Percentiles rank a stretch among this genome's conserved stretches.
Evolutionary conservation across 1,284 basidiomycete species (phyloP).

Genomic region (Phylloboletellus chloephorus): DNA sequence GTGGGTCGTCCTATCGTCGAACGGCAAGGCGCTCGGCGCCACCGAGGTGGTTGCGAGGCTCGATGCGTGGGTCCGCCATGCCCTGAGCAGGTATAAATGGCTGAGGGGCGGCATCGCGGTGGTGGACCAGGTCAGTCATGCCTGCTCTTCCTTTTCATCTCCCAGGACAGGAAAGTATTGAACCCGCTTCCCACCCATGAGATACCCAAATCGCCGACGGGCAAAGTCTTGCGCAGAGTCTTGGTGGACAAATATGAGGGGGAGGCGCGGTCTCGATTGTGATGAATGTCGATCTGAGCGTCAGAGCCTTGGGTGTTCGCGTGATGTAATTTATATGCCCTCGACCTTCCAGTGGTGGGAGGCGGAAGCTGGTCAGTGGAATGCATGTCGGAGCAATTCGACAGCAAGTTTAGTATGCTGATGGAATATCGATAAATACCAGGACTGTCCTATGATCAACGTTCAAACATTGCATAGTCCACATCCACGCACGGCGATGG

Average conservation of each 20-base stretch:
- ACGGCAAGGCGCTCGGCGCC: constrained; percentile 45
- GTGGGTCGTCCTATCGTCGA: constrained; percentile 61
- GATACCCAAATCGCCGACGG: constrained; percentile 69
- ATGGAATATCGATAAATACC: no score
- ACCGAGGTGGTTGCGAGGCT: constrained; percentile 42
- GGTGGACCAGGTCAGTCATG: constrained; percentile 48
- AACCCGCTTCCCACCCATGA: no score
- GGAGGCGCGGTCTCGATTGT: constrained; percentile 17
- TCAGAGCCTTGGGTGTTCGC: no score
- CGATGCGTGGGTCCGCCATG: constrained; percentile 53
- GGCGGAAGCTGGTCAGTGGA: no score
- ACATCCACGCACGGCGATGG: no score
- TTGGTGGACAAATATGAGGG: constrained; percentile 55
- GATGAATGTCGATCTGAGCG: background rate
- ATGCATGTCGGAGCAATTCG: no score
- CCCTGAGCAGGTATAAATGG: constrained; percentile 68
- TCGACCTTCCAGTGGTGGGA: no score
- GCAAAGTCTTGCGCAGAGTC: constrained; percentile 57
- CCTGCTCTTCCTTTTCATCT: no score
- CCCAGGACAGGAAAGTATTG: background rate
- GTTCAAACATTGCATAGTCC: no score
- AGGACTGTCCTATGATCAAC: no score
- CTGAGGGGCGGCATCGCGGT: constrained; percentile 62
- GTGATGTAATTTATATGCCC: no score
- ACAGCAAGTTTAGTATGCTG: no score